Evolutionary conservation across 2,329 filamentous ascomycete genomes (phyloP).

Genomic region (Leptodontidium sp.): DNA sequence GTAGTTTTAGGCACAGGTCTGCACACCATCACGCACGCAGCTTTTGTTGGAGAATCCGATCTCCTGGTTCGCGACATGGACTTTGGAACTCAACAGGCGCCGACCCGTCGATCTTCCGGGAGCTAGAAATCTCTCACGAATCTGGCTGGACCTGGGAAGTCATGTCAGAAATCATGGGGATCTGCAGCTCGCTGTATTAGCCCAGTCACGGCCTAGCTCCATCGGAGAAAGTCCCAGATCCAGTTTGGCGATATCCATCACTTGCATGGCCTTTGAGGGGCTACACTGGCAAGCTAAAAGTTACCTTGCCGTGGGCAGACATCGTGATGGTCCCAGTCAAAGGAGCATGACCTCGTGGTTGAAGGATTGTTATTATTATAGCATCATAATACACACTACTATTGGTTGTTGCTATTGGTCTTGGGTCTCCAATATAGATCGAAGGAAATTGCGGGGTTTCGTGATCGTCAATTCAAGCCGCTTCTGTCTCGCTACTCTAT

Average conservation of each 20-base stretch:
- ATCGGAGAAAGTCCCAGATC: slow-evolving; percentile 37
- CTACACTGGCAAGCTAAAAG: slow-evolving; percentile 19
- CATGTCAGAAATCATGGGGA: slow-evolving; percentile 28
- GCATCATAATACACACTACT: slow-evolving; percentile 6
- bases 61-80: not conserved
- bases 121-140: slow-evolving; percentile 14
- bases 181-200: slow-evolving; percentile 21
- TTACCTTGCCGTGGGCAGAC: slow-evolving; percentile 27
- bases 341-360: slow-evolving; percentile 16
- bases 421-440: not conserved
- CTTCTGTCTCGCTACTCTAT: slow-evolving; percentile 2
- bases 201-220: slow-evolving; percentile 17
- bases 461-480: slow-evolving; percentile 7
- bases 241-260: slow-evolving; percentile 38
- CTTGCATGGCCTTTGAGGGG: slow-evolving; percentile 22
- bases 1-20: not conserved
- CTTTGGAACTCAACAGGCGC: slow-evolving; percentile 11
- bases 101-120: slow-evolving; percentile 22
- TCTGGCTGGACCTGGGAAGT: not conserved
- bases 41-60: slow-evolving; percentile 2
- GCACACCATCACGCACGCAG: slow-evolving; percentile 9
- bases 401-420: slow-evolving; percentile 8
- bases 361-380: slow-evolving; percentile 5
- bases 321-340: slow-evolving; percentile 9
- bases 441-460: slow-evolving; percentile 19